Conservation (phyloP, 2,329 filamentous ascomycete genomes). For the Juglanconis sp. region DNA sequence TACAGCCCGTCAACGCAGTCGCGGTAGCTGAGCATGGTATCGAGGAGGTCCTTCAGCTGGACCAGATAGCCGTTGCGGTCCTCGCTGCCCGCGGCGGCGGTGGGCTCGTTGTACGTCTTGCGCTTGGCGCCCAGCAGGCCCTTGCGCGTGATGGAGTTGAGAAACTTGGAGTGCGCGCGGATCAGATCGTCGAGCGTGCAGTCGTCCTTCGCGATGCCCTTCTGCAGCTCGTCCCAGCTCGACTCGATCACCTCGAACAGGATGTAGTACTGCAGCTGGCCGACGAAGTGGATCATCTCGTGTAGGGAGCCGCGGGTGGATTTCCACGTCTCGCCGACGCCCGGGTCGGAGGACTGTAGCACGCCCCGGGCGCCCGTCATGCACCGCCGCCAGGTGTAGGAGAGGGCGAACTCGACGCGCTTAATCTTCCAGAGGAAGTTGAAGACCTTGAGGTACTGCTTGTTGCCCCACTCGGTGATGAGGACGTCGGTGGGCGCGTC, state of each 20-base stretch:
- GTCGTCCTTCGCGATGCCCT: constrained; percentile 75
- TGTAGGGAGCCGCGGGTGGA: constrained; percentile 81
- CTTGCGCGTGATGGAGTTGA: constrained; percentile 93
- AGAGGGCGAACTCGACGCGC: constrained; percentile 89
- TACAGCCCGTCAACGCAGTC: constrained; percentile 93
- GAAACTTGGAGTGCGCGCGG: constrained; percentile 82
- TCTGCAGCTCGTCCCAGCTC: constrained; percentile 87
- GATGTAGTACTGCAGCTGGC: constrained; percentile 97
- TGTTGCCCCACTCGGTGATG: constrained; percentile 90
- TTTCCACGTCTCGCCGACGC: constrained; percentile 81
- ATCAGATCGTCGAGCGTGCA: constrained; percentile 95
- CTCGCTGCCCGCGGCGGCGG: constrained; percentile 46
- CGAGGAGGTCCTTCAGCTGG: constrained; percentile 88
- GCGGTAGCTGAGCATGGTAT: constrained; percentile 90
- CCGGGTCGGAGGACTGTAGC: constrained; percentile 67
- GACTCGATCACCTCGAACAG: constrained; percentile 97
- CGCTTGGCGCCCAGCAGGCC: constrained; percentile 77
- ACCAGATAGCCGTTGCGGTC: constrained; percentile 77
- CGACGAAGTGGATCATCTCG: constrained; percentile 98
- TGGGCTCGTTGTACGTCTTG: constrained; percentile 34
- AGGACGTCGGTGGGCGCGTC: constrained; percentile 95
- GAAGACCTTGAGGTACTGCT: constrained; percentile 98
- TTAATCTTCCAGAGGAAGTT: constrained; percentile 99
- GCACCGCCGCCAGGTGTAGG: constrained; percentile 87
- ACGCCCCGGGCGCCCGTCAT: constrained; percentile 96